phyloP scores from a whole-genome alignment of 2,329 filamentous ascomycete genomes.

The Aspergillus proliferans region DNA sequence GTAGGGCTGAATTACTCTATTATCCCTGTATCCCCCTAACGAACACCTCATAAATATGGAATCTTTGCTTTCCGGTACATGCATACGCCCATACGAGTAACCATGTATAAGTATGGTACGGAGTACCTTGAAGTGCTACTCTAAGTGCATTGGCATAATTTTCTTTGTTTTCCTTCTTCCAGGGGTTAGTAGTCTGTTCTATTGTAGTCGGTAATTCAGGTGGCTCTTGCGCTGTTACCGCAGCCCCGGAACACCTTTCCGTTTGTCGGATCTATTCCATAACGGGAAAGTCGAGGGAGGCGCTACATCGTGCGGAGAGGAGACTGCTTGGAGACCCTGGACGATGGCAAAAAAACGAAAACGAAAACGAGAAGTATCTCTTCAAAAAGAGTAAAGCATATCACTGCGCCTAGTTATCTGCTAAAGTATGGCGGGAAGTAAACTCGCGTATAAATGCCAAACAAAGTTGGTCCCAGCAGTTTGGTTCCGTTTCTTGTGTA shows the following conservation, averaged over 20 bases:
- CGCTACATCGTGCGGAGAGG: not conserved
- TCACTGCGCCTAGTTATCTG: too few relatives aligned
- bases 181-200: slow-evolving; percentile 6
- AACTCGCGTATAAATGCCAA: not conserved
- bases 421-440: too few relatives aligned
- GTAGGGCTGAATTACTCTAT: too few relatives aligned
- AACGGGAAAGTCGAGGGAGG: not conserved
- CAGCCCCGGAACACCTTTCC: not conserved
- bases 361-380: too few relatives aligned
- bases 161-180: not conserved
- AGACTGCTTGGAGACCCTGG: not conserved
- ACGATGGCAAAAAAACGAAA: too few relatives aligned
- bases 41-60: too few relatives aligned
- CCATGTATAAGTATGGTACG: too few relatives aligned
- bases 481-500: not conserved
- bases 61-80: too few relatives aligned
- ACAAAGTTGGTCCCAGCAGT: not conserved
- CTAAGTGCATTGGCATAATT: not conserved
- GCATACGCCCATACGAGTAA: too few relatives aligned
- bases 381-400: too few relatives aligned
- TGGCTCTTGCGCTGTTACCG: not conserved
- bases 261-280: not conserved
- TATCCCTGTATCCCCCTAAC: too few relatives aligned
- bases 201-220: not conserved
- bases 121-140: too few relatives aligned